phyloP scores from a whole-genome alignment of 257 asterid species.

The Gentiana straminea region DNA sequence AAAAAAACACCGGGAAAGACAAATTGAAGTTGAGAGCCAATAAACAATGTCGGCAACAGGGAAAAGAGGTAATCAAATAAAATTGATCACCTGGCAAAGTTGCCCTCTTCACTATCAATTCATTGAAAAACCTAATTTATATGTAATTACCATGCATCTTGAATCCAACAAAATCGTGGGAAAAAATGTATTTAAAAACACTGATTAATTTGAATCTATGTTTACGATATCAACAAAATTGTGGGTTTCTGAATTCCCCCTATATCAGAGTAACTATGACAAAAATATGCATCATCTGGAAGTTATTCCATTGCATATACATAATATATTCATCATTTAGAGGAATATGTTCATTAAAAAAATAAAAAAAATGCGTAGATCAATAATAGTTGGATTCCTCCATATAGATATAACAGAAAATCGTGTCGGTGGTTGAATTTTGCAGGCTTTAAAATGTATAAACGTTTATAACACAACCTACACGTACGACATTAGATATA shows the following conservation, averaged over 20 bases:
- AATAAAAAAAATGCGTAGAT: background rate
- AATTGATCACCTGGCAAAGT: slow-evolving; percentile 59
- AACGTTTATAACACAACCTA: too few species aligned
- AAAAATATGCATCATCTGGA: slow-evolving; percentile 23
- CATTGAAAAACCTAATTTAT: too few species aligned
- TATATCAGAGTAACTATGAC: slow-evolving; percentile 49
- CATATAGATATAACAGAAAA: too few species aligned
- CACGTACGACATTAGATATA: too few species aligned
- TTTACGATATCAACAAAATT: too few species aligned
- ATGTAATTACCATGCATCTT: too few species aligned
- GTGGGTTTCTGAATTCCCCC: slow-evolving; percentile 9
- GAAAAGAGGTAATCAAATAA: slow-evolving; percentile 53
- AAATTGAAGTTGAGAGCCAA: slow-evolving; percentile 10
- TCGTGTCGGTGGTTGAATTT: too few species aligned
- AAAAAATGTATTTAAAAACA: too few species aligned
- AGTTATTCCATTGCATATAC: slow-evolving; percentile 21
- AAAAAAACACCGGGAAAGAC: slow-evolving; percentile 9
- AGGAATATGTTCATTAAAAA: background rate
- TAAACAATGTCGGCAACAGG: slow-evolving; percentile 47
- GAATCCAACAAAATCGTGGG: too few species aligned
- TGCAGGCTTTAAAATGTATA: too few species aligned
- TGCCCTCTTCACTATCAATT: slow-evolving; percentile 16
- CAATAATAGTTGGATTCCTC: too few species aligned
- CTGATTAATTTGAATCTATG: too few species aligned
- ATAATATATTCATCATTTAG: slow-evolving; percentile 23